Percentiles rank a stretch among this genome's conserved stretches.
These are phyloP conservation scores for Protea cynaroides DNA, from an alignment of 164 flowering plant species.

Conservation along the genomic window DNA sequence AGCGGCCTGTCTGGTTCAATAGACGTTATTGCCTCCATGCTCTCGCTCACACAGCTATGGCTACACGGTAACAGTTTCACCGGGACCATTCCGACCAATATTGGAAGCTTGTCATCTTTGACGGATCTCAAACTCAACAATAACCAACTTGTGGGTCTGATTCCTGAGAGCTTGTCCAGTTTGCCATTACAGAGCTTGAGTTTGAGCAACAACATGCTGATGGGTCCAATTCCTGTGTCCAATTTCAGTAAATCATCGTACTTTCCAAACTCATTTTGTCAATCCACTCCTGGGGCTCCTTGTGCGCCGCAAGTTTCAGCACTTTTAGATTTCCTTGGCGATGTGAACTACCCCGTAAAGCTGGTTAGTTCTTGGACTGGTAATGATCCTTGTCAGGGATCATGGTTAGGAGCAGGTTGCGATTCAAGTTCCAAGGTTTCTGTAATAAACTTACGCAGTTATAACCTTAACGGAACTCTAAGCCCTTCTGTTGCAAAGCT, in stretches of 20 bases:
- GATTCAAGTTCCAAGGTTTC: constrained; percentile 21
- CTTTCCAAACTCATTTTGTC: constrained; percentile 46
- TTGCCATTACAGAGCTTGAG: constrained; percentile 34
- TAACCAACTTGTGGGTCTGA: constrained; percentile 49
- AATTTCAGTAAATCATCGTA: constrained; percentile 30
- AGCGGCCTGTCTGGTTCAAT: constrained; percentile 50
- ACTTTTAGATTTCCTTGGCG: constrained; percentile 50
- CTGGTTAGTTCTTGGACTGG: constrained; percentile 55
- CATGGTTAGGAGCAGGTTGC: constrained; percentile 59
- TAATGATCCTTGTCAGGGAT: constrained; percentile 48
- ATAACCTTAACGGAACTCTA: constrained; percentile 48
- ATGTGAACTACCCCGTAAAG: constrained; percentile 41
- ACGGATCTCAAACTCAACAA: constrained; percentile 51
- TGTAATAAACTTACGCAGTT: constrained; percentile 36
- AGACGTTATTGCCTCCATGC: constrained; percentile 47
- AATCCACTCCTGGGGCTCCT: constrained; percentile 25
- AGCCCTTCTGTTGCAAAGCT: constrained; percentile 55
- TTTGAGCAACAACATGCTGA: constrained; percentile 55
- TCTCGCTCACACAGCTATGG: constrained; percentile 38
- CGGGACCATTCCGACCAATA: constrained; percentile 48
- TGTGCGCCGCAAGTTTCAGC: constrained; percentile 64
- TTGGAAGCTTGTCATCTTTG: constrained; percentile 40
- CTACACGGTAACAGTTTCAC: constrained; percentile 66
- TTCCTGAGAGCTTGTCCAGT: constrained; percentile 48
- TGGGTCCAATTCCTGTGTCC: constrained; percentile 64